Evolutionary conservation across 495 filamentous ascomycete species (phyloP).

Genomic region (Cercophora scortea): DNA sequence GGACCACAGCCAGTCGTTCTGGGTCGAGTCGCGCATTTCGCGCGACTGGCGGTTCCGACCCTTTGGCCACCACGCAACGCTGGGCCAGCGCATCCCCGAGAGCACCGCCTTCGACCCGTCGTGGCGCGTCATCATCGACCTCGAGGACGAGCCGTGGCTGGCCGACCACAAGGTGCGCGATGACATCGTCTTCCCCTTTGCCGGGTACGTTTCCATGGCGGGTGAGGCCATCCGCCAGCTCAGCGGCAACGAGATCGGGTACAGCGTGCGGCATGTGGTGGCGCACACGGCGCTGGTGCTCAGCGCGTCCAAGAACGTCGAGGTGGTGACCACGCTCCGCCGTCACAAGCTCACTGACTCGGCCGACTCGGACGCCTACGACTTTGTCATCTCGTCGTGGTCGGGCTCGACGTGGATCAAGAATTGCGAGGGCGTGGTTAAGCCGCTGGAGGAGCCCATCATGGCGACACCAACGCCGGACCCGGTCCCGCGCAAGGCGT

Average conservation of each 20-base stretch:
- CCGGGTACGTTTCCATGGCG: slow-evolving; percentile 38
- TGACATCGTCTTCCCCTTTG: slow-evolving; percentile 34
- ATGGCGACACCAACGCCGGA: not conserved
- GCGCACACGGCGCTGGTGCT: slow-evolving; percentile 31
- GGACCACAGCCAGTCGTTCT: slow-evolving; percentile 29
- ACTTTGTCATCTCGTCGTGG: slow-evolving; percentile 37
- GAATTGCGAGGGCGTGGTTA: slow-evolving; percentile 24
- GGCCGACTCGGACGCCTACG: slow-evolving; percentile 31
- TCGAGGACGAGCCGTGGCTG: slow-evolving; percentile 35
- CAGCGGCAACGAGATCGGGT: slow-evolving; percentile 12
- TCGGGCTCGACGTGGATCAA: slow-evolving; percentile 30
- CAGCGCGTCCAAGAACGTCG: slow-evolving; percentile 18
- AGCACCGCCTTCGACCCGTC: slow-evolving; percentile 9
- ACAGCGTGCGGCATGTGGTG: slow-evolving; percentile 26
- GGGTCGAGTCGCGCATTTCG: slow-evolving; percentile 32
- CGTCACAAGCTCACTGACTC: slow-evolving; percentile 25
- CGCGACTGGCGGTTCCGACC: slow-evolving; percentile 32
- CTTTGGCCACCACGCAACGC: slow-evolving; percentile 33
- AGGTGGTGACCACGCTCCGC: slow-evolving; percentile 36
- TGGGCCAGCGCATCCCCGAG: slow-evolving; percentile 32
- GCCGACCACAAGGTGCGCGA: slow-evolving; percentile 30
- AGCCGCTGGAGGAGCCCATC: slow-evolving; percentile 3
- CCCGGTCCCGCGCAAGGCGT: slow-evolving; percentile 5
- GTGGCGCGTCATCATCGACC: slow-evolving; percentile 36
- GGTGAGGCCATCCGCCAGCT: slow-evolving; percentile 28